Percentiles rank a stretch among this genome's conserved stretches.
These are phyloP conservation scores for Aspergillus novofumigatus DNA, from an alignment of 2,329 filamentous ascomycete species.

Conservation along the genomic window DNA sequence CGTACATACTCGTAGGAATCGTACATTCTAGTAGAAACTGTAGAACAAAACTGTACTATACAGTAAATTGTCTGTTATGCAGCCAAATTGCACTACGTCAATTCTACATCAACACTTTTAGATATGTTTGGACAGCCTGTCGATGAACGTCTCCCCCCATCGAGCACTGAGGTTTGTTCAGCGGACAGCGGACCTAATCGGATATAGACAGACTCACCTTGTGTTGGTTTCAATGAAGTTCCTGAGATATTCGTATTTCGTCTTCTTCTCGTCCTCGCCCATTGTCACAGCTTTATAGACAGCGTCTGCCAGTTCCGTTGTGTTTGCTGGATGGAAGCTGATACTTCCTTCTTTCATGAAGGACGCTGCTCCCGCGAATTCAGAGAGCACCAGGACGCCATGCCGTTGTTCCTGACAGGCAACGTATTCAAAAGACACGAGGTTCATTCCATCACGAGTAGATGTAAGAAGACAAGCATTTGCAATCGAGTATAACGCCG, in stretches of 20 bases:
- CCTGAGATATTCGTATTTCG: conserved; percentile 78
- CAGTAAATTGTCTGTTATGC: background rate
- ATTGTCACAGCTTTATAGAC: conserved; percentile 86
- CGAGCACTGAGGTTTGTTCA: conserved; percentile 21
- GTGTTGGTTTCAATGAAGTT: conserved; percentile 93
- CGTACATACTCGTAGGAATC: background rate
- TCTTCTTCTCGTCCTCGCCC: conserved; percentile 71
- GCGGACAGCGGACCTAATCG: background rate
- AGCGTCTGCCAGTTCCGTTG: conserved; percentile 80
- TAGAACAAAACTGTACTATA: background rate
- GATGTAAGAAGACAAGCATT: conserved; percentile 87
- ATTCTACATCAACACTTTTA: background rate
- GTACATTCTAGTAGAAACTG: background rate
- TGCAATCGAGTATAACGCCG: conserved; percentile 84
- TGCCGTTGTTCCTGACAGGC: conserved; percentile 81
- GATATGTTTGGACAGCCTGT: conserved; percentile 16
- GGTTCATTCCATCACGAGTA: conserved; percentile 93
- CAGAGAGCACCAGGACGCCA: conserved; percentile 87
- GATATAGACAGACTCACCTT: conserved; percentile 44
- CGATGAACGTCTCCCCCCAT: conserved; percentile 31
- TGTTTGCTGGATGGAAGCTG: conserved; percentile 95
- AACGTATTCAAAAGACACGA: conserved; percentile 96
- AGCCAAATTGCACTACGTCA: background rate
- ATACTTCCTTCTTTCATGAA: conserved; percentile 76
- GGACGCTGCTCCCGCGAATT: conserved; percentile 92